These are phyloP conservation scores for Pythium myriotylum DNA, from an alignment of 352 stramenopile genomes.

Conservation along the genomic window DNA sequence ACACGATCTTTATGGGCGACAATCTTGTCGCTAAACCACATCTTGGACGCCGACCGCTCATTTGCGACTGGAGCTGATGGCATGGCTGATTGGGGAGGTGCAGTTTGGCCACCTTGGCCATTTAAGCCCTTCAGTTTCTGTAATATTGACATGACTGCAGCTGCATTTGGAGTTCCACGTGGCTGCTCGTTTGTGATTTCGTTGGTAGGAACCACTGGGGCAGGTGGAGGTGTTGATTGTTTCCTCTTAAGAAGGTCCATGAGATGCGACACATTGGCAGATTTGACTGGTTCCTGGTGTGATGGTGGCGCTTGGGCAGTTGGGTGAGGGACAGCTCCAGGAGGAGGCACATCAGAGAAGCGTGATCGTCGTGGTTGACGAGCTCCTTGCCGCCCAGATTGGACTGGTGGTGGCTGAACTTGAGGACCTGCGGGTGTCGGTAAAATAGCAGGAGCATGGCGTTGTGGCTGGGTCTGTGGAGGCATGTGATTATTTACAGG, in stretches of 20 bases:
- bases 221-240: conserved; percentile 28
- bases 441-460: conserved; percentile 17
- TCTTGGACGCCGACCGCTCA: conserved; percentile 51
- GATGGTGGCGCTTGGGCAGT: conserved; percentile 26
- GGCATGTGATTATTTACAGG: conserved; percentile 17
- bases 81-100: background rate
- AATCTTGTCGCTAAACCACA: conserved; percentile 88
- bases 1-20: conserved; percentile 83
- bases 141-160: conserved; percentile 85
- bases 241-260: conserved; percentile 85
- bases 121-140: conserved; percentile 78
- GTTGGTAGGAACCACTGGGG: conserved; percentile 9
- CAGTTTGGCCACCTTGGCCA: conserved; percentile 21
- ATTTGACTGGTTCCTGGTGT: conserved; percentile 36
- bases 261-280: conserved; percentile 76
- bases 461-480: conserved; percentile 6
- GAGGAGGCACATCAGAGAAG: conserved; percentile 29
- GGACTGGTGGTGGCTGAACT: background rate
- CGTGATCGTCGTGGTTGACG: conserved; percentile 40
- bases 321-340: conserved; percentile 21
- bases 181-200: conserved; percentile 66
- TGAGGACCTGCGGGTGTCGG: conserved; percentile 8
- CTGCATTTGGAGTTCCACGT: conserved; percentile 51
- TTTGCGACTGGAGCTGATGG: conserved; percentile 20
- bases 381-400: conserved; percentile 18